Percentiles rank a stretch among this genome's conserved stretches.
Evolutionary conservation across 176 grass and related monocot genomes (phyloP).

Genomic region (Raddia distichophylla): DNA sequence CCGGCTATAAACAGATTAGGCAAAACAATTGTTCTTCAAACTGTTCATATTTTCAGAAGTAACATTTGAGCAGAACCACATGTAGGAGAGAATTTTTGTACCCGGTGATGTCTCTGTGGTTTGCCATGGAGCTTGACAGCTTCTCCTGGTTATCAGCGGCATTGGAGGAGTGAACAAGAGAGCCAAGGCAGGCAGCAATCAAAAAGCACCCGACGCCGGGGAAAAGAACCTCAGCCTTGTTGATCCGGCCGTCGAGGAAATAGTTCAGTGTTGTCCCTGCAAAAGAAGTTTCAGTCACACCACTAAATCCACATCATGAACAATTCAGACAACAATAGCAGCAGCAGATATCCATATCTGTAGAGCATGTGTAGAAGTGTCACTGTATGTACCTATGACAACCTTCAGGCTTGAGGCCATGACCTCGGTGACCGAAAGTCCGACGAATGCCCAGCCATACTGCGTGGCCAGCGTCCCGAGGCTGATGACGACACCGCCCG

Average conservation of each 20-base stretch:
- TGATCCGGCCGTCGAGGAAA: constrained; percentile 84
- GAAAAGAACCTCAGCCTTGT: constrained; percentile 90
- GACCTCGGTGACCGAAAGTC: constrained; percentile 85
- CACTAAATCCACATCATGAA: background rate
- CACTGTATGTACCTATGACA: constrained; percentile 66
- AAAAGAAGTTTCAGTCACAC: background rate
- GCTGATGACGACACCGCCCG: constrained; percentile 74
- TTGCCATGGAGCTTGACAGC: constrained; percentile 45
- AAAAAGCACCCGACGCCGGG: constrained; percentile 87
- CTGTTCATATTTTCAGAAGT: background rate
- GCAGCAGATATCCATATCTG: background rate
- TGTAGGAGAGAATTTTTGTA: background rate
- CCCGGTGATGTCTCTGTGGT: constrained; percentile 39
- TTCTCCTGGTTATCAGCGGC: constrained; percentile 86
- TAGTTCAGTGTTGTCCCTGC: constrained; percentile 92
- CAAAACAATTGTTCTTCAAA: background rate
- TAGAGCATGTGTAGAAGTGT: background rate
- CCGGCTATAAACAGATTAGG: background rate
- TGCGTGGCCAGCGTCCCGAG: constrained; percentile 91
- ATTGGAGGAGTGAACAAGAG: constrained; percentile 89
- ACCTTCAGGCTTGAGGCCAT: constrained; percentile 89
- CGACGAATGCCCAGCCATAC: constrained; percentile 91
- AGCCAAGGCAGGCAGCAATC: constrained; percentile 83
- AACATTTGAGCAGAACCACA: background rate
- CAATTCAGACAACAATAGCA: background rate